Base-by-base conservation (phyloP, 257 asterid genomes). In the Cruciata laevipes region DNA sequence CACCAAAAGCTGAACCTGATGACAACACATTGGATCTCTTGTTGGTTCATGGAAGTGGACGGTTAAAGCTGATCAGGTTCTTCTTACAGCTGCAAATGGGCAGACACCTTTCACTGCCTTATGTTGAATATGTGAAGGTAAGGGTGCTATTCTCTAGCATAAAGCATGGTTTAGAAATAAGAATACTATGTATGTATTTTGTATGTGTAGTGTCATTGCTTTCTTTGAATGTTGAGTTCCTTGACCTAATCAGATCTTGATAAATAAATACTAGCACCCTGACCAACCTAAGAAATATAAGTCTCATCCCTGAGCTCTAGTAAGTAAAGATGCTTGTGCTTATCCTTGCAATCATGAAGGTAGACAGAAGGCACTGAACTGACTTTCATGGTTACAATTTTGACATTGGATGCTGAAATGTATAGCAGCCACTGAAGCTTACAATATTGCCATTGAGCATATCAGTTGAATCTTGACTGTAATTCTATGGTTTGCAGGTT, bases 71-170 rank as follows among this genome's bases (percentile, higher is more conserved):
- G 71, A 75, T 90, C 82, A 86, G 96, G 75, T 93, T 93, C 79
- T 83, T 93, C 72, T 78, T 87, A 82, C 83, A 76, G 61, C 79
- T 93, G 67, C 99, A 93, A 74, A 76, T 77, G 90, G 97, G 99
- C 35, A 77, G 79, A 74, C 99, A 93, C 79, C 83, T 90, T 65
- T 80, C 95, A 42, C 85, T 93, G 84, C 90, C 97, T 4, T 88
- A 90, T 53, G 99, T 93, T 35, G 97, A 93, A 65, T 93, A 93
- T 78, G 78, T 93, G 38, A 93, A 93, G 99, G 99, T 93, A 85
- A 75, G 68, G 31, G 44, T 51, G 42, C 30, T 11, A 65, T 6
- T 53, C 33, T 71, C 58, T 57, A 1, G 14, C 24, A 7, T 3
- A 13, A 24, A 31, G 21, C n/a, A 42, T 61, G 6, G 33, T 44